Base-by-base conservation (phyloP, 176 grass and related monocot genomes). In the Oryza longistaminata region DNA sequence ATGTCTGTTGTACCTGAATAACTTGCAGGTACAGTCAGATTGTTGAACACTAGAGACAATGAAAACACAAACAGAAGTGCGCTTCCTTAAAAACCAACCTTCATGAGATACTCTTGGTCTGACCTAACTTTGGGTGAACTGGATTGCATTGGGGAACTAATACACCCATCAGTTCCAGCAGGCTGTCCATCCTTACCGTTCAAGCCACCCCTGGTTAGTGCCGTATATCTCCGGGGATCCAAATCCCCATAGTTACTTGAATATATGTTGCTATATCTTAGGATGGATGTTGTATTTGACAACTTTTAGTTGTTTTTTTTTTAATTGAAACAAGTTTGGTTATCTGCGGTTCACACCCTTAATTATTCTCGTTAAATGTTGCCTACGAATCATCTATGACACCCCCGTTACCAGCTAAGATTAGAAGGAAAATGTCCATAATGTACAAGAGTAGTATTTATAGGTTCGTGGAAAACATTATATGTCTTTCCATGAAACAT, bases 91-190 rank as follows among this genome's bases (percentile, higher is more conserved):
- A n/a, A n/a, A 71, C 85, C 9, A 73, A 98, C 91, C 88, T 96
- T 92, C 86, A 94, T 90, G 27, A 97, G 86, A 87, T 91, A 94
- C 46, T 96, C 90, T 87, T 96, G 91, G 55, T 92, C 91, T 81
- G 85, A 44, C 53, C 91, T 87, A 31, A 96, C 76, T 86, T 96
- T 99, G 34, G 93, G 93, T 65, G 93, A 95, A 80, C 76, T 95
- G 66, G 88, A 92, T 80, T 95, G 93, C 64, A 92, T 90, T 66
- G 93, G 91, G n/a, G 96, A 95, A 85, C 89, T 92, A 77, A 98
- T 92, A 64, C 89, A 93, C 45, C 87, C 85, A 83, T 98, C 96
- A 75, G 87, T 90, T 87, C 91, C 96, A 68, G 81, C 62, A 52
- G 86, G 83, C 77, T 96, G 96, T 49, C 88, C 91, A 33, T 96